Percentiles rank a stretch among this genome's conserved stretches.
Evolutionary conservation across 148 eudicot species (phyloP).

Genomic region (Drosera capensis): DNA sequence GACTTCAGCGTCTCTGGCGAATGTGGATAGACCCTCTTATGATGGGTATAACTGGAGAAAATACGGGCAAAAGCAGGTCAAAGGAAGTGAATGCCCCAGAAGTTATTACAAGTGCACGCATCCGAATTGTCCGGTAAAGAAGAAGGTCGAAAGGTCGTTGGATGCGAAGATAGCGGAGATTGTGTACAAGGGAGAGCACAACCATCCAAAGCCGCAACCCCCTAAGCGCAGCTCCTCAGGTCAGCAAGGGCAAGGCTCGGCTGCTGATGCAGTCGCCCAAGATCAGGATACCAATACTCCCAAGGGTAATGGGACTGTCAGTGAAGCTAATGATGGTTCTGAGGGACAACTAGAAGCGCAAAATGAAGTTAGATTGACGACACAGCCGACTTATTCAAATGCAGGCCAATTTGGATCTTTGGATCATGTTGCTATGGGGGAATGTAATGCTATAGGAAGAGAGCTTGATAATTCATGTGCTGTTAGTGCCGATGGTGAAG

Average conservation of each 20-base stretch:
- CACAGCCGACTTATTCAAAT: conserved; percentile 15
- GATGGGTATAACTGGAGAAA: conserved; percentile 91
- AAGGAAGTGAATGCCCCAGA: conserved; percentile 84
- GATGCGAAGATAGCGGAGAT: conserved; percentile 76
- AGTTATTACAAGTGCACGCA: conserved; percentile 87
- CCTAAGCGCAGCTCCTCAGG: conserved; percentile 23
- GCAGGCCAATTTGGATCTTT: conserved; percentile 1
- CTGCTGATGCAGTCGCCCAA: conserved; percentile 15
- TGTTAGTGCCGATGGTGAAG: conserved; percentile 21
- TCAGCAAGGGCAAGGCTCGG: conserved; percentile 18
- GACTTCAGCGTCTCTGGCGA: conserved; percentile 8
- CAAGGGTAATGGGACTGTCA: conserved; percentile 7
- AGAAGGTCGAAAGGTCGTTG: conserved; percentile 65
- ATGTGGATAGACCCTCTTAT: conserved; percentile 34
- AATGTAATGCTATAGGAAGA: conserved; percentile 5
- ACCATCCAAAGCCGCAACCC: conserved; percentile 56
- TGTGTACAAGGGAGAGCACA: conserved; percentile 87
- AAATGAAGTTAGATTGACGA: conserved; percentile 16
- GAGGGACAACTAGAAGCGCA: conserved; percentile 13
- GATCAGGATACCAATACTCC: conserved; percentile 13
- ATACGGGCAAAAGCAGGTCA: conserved; percentile 94
- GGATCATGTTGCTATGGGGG: conserved; percentile 15
- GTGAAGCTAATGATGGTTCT: conserved; percentile 16
- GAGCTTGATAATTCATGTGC: conserved; percentile 20
- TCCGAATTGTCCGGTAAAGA: conserved; percentile 67